These are phyloP conservation scores for Diplodia corticola DNA, from an alignment of 2,329 filamentous ascomycete genomes.

Conservation along the genomic window DNA sequence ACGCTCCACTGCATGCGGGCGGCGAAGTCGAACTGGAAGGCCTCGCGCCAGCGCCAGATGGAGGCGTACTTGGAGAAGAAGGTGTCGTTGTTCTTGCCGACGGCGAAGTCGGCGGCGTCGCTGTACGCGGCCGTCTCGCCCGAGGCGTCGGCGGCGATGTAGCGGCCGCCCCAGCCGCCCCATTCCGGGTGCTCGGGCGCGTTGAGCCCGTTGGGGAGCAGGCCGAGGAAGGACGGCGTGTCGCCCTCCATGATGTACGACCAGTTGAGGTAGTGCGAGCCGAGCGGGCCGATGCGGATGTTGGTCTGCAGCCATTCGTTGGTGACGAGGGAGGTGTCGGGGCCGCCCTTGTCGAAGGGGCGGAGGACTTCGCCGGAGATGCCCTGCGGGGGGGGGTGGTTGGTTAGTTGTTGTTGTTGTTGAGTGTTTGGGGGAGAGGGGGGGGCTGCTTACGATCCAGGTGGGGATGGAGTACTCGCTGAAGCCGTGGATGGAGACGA, in stretches of 20 bases:
- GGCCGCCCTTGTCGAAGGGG: conserved; percentile 43
- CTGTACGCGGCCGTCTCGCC: conserved; percentile 31
- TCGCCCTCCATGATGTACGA: conserved; percentile 52
- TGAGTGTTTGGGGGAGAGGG: no score
- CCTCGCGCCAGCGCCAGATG: conserved; percentile 47
- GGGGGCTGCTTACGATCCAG: conserved; percentile 42
- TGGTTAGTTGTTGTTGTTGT: not conserved
- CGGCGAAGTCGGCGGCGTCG: conserved; percentile 39
- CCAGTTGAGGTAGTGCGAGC: conserved; percentile 47
- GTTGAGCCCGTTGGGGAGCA: conserved; percentile 47
- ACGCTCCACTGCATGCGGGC: conserved; percentile 45
- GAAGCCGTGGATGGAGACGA: conserved; percentile 52
- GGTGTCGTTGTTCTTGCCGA: conserved; percentile 36
- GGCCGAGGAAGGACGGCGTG: conserved; percentile 45
- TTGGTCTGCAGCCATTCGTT: conserved; percentile 50
- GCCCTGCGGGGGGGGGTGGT: not conserved
- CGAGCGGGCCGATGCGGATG: conserved; percentile 49
- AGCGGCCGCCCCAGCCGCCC: conserved; percentile 49
- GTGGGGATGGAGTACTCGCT: conserved; percentile 50
- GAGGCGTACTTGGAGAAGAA: conserved; percentile 36
- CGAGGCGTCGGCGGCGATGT: conserved; percentile 30
- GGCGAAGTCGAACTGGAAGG: conserved; percentile 47
- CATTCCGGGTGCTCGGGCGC: conserved; percentile 42
- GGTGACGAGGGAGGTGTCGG: conserved; percentile 45
- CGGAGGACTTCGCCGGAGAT: conserved; percentile 36